Conservation (phyloP, 2,329 filamentous ascomycete species). For the Lasiodiplodia sp. region DNA sequence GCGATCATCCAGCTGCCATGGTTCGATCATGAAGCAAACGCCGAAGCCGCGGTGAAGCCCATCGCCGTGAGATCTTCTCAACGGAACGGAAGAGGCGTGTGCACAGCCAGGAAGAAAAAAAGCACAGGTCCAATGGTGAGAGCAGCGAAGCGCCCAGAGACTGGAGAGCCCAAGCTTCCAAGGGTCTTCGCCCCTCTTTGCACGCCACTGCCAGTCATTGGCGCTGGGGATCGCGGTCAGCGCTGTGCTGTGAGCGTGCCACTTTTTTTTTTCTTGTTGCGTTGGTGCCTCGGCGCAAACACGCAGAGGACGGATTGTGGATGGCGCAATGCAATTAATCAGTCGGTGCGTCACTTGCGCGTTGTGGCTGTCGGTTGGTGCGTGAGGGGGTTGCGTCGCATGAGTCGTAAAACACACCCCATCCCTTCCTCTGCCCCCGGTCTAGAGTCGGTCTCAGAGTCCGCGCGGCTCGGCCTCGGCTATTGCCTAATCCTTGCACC, state of each 20-base stretch:
- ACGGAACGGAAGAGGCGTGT: neutral
- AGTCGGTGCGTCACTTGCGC: neutral
- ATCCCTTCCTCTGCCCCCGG: no score
- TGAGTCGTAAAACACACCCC: neutral
- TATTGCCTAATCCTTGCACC: no score
- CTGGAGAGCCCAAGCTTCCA: neutral
- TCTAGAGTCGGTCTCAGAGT: neutral
- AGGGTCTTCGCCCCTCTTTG: neutral
- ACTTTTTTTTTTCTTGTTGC: neutral
- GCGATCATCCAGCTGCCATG: neutral
- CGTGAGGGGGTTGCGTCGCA: neutral
- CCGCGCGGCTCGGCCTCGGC: no score
- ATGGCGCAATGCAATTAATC: constrained; percentile 7
- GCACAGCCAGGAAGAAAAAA: neutral
- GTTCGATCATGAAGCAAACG: neutral
- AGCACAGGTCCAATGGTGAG: neutral
- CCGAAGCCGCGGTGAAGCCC: neutral
- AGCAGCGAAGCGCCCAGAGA: neutral
- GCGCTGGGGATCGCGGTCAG: neutral
- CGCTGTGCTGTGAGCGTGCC: neutral
- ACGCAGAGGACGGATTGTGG: neutral
- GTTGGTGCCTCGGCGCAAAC: neutral
- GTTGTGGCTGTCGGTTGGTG: neutral
- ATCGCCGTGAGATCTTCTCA: neutral
- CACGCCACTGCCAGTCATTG: constrained; percentile 12